phyloP scores from a whole-genome alignment of 2,329 filamentous ascomycete genomes.

The Colletotrichum sidae region DNA sequence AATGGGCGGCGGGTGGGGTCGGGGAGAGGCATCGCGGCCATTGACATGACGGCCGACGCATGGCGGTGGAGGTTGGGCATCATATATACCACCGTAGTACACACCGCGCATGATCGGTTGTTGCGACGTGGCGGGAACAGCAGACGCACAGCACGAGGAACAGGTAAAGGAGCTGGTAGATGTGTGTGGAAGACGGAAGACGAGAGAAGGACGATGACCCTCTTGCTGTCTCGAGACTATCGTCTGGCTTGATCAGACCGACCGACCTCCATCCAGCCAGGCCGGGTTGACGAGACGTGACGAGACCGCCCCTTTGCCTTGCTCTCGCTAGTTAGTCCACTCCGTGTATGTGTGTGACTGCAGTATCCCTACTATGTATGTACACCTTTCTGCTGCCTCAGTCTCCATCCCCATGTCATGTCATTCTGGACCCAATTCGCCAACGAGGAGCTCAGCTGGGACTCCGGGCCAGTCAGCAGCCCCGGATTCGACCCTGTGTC shows the following conservation, averaged over 20 bases:
- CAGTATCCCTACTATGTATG: neutral
- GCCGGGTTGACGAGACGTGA: neutral
- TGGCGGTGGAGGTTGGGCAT: conserved; percentile 39
- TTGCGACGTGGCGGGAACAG: conserved; percentile 36
- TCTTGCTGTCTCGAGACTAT: no score
- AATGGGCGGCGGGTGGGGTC: conserved; percentile 31
- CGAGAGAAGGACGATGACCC: no score
- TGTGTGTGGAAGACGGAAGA: no score
- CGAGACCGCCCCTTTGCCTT: conserved; percentile 29
- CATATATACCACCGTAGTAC: neutral
- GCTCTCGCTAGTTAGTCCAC: conserved; percentile 5
- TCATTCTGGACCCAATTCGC: conserved; percentile 1
- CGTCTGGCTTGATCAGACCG: no score
- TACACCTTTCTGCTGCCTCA: neutral
- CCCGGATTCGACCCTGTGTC: conserved; percentile 2
- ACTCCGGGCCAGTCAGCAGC: conserved; percentile 14
- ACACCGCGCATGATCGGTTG: conserved; percentile 36
- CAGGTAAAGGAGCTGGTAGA: neutral
- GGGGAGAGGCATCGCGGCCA: conserved; percentile 25
- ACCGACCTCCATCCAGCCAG: no score
- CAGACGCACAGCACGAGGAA: conserved; percentile 10
- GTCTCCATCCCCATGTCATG: neutral
- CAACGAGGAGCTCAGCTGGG: neutral
- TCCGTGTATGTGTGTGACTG: neutral
- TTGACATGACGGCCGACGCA: conserved; percentile 34